These are phyloP conservation scores for Dictyostelium capitatum DNA, from an alignment of 78 protist species.

Conservation along the genomic window DNA sequence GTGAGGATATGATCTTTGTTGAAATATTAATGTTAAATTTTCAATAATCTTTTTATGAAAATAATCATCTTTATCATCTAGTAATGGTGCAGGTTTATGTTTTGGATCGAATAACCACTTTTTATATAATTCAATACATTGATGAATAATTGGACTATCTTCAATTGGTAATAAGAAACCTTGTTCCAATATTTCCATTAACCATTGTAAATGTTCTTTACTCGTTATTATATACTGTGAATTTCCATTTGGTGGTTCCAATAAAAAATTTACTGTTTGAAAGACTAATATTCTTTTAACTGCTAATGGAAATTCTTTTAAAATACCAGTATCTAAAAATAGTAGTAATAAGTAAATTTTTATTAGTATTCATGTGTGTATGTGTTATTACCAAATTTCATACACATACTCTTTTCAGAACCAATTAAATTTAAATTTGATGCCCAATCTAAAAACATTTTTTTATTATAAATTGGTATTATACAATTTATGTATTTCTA, in stretches of 20 bases:
- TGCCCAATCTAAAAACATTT: slow-evolving; percentile 78
- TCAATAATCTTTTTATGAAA: slow-evolving; percentile 40
- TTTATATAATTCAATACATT: slow-evolving; percentile 58
- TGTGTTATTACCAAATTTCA: background rate
- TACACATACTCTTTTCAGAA: slow-evolving; percentile 49
- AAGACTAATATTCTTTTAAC: slow-evolving; percentile 65
- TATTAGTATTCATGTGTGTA: background rate
- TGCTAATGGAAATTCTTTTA: slow-evolving; percentile 63
- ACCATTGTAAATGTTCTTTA: slow-evolving; percentile 59
- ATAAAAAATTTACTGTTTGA: slow-evolving; percentile 35
- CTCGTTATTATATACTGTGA: slow-evolving; percentile 5
- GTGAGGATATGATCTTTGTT: slow-evolving; percentile 38
- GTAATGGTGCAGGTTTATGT: slow-evolving; percentile 34
- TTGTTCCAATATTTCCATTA: slow-evolving; percentile 68
- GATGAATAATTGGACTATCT: slow-evolving; percentile 15
- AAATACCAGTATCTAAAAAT: slow-evolving; percentile 73
- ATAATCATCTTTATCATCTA: slow-evolving; percentile 45
- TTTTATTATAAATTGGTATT: background rate
- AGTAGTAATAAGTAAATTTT: background rate
- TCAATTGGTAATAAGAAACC: slow-evolving; percentile 69
- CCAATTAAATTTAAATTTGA: slow-evolving; percentile 34
- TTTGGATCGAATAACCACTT: slow-evolving; percentile 74
- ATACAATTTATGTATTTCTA: background rate
- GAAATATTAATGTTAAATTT: slow-evolving; percentile 62
- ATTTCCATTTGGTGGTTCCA: slow-evolving; percentile 16